phyloP scores from a whole-genome alignment of 2,329 filamentous ascomycete genomes.

The Domatiomyces catenatus region DNA sequence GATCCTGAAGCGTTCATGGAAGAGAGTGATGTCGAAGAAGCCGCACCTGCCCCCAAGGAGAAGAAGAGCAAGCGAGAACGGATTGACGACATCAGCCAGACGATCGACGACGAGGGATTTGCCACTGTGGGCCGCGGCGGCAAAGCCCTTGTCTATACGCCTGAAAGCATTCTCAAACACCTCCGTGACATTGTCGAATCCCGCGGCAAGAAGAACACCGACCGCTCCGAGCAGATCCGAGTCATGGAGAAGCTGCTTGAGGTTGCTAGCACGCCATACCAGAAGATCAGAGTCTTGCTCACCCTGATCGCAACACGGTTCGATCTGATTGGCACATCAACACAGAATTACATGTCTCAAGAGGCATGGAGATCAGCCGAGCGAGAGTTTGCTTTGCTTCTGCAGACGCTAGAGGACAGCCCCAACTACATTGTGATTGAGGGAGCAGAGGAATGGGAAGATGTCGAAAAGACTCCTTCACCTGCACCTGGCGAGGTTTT shows the following conservation, averaged over 20 bases:
- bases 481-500: slow-evolving; percentile 59
- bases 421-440: slow-evolving; percentile 74
- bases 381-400: slow-evolving; percentile 63
- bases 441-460: slow-evolving; percentile 93
- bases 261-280: slow-evolving; percentile 80
- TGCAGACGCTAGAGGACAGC: slow-evolving; percentile 65
- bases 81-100: slow-evolving; percentile 36
- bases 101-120: slow-evolving; percentile 68
- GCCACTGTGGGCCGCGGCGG: slow-evolving; percentile 78
- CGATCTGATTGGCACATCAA: slow-evolving; percentile 67
- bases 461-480: slow-evolving; percentile 82
- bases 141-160: slow-evolving; percentile 77
- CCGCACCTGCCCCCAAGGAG: slow-evolving; percentile 28
- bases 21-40: slow-evolving; percentile 56
- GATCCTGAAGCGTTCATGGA: slow-evolving; percentile 81
- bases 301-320: slow-evolving; percentile 88
- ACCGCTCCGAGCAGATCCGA: slow-evolving; percentile 84
- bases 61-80: slow-evolving; percentile 32
- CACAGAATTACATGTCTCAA: slow-evolving; percentile 64
- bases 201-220: slow-evolving; percentile 97
- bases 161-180: slow-evolving; percentile 97
- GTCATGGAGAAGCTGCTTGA: slow-evolving; percentile 93
- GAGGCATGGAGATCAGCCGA: slow-evolving; percentile 96
- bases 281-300: slow-evolving; percentile 80
- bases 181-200: slow-evolving; percentile 85